phyloP scores from a whole-genome alignment of 345 rosid genomes.

The Populus pruinosa region DNA sequence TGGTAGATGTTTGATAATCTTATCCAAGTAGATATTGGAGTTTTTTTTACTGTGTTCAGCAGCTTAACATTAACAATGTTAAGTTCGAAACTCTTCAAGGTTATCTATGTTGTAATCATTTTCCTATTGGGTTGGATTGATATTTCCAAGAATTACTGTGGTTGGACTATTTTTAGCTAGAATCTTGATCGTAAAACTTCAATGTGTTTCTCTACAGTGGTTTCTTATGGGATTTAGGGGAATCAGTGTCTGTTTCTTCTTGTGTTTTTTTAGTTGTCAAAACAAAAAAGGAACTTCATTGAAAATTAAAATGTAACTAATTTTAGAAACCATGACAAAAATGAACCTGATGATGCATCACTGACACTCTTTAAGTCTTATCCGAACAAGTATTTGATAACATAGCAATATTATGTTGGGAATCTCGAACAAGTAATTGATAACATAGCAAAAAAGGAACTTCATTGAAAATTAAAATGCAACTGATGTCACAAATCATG shows the following conservation, averaged over 20 bases:
- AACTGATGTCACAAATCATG: not conserved
- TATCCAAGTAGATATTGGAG: not conserved
- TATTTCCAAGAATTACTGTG: not conserved
- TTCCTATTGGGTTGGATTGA: not conserved
- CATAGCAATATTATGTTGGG: not conserved
- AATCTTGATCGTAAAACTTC: not conserved
- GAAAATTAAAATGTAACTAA: not conserved
- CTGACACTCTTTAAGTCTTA: not conserved
- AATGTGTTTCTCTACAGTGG: not conserved
- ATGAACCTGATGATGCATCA: not conserved
- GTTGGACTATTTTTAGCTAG: not conserved
- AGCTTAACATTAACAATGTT: not conserved
- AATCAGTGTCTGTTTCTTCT: not conserved
- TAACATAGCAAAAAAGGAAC: too few species aligned
- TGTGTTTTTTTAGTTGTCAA: not conserved
- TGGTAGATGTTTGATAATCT: not conserved
- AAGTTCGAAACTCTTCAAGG: not conserved
- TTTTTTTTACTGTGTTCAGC: not conserved
- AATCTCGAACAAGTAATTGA: not conserved
- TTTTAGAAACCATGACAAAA: not conserved
- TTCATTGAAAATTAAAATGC: not conserved
- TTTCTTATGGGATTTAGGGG: not conserved
- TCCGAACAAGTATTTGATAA: not conserved
- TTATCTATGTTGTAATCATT: not conserved
- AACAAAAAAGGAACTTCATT: not conserved